Percentiles rank a stretch among this genome's conserved stretches.
Evolutionary conservation across 768 basidiomycete species (phyloP).

Genomic region (Rhodotorula paludigena): DNA sequence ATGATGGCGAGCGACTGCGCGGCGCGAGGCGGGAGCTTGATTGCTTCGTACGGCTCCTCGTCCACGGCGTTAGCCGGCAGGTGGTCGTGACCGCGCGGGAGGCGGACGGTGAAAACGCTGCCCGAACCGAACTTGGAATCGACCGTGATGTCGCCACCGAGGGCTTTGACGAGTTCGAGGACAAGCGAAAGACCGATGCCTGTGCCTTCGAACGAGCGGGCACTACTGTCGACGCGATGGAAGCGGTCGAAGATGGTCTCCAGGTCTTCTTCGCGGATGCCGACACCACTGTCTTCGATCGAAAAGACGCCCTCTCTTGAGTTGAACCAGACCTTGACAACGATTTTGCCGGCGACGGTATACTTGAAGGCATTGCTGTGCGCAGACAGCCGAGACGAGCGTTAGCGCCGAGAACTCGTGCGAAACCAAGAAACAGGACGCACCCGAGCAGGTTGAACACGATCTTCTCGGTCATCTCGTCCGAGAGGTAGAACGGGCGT

Average conservation of each 20-base stretch:
- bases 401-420: background rate
- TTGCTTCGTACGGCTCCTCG: background rate
- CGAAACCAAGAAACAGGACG: background rate
- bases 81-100: slow-evolving; percentile 14
- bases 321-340: slow-evolving; percentile 7
- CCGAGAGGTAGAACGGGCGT: slow-evolving; percentile 13
- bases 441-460: slow-evolving; percentile 13
- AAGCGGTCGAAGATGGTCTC: slow-evolving; percentile 35
- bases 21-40: background rate
- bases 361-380: slow-evolving; percentile 33
- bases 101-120: slow-evolving; percentile 14
- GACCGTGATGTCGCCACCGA: slow-evolving; percentile 29
- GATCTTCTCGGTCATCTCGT: slow-evolving; percentile 27
- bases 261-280: slow-evolving; percentile 15
- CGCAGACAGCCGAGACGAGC: background rate
- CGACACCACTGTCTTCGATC: slow-evolving; percentile 28
- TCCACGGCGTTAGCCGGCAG: slow-evolving; percentile 10
- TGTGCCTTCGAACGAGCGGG: slow-evolving; percentile 13
- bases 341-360: slow-evolving; percentile 7
- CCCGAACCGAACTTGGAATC: slow-evolving; percentile 11
- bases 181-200: slow-evolving; percentile 35
- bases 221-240: slow-evolving; percentile 22
- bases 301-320: slow-evolving; percentile 6
- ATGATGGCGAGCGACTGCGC: slow-evolving; percentile 10
- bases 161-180: slow-evolving; percentile 31